Evolutionary conservation across 2,329 filamentous ascomycete genomes (phyloP).

Genomic region (Botrytis hyacinthi): DNA sequence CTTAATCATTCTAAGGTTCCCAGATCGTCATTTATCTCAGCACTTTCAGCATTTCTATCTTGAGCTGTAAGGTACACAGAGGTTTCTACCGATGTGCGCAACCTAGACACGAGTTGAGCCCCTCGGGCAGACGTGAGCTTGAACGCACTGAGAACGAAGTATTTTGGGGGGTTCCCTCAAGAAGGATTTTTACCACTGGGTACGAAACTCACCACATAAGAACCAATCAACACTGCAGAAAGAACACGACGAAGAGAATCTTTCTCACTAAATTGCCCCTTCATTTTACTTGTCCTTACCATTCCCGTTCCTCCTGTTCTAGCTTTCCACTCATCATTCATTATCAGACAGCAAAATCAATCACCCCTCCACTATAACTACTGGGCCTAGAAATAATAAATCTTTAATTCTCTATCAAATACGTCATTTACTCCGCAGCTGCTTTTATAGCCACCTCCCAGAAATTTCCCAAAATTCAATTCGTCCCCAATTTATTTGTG

Average conservation of each 20-base stretch:
- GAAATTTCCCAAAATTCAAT: not conserved
- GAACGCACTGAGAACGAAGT: not conserved
- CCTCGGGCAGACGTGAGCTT: not conserved
- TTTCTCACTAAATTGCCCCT: not conserved
- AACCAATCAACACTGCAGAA: not conserved
- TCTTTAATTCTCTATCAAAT: conserved; percentile 4
- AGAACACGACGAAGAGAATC: not conserved
- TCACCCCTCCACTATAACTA: not conserved
- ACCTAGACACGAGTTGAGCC: not conserved
- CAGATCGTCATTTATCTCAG: too few relatives aligned
- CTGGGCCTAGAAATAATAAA: not conserved
- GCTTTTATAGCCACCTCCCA: not conserved
- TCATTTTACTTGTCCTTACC: not conserved
- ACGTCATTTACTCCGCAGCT: not conserved
- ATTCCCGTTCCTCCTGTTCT: not conserved
- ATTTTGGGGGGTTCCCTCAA: not conserved
- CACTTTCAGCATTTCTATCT: too few relatives aligned
- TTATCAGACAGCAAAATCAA: not conserved
- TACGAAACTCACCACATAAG: not conserved
- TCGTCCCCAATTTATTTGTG: not conserved
- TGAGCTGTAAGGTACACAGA: not conserved
- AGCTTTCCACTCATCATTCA: not conserved
- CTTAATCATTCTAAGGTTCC: too few relatives aligned
- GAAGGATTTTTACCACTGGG: not conserved
- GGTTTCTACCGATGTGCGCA: not conserved